Evolutionary conservation across 768 basidiomycete species (phyloP), one percentile per base, ranked within the genome.

Genomic region (Imleria badia): DNA sequence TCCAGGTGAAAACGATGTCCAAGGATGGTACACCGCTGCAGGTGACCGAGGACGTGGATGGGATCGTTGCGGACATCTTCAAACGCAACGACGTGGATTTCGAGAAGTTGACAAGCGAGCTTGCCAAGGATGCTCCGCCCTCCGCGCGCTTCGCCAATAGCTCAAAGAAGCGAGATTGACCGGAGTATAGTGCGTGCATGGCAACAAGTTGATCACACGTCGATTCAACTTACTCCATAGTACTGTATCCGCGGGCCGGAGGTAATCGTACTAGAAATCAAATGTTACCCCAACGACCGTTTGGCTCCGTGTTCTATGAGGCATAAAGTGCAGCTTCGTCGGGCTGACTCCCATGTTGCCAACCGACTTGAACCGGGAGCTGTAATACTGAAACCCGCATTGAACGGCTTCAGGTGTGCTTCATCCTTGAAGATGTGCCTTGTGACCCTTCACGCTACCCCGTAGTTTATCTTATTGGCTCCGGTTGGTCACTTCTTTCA

Each of bases 1-100:
- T 70, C 5, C 70, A 67, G 51, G 58, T 63, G 38, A 70, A 72
- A 34, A 70, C 70, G 6, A 20, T 72, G 45, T 45, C 69, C 1
- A 58, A 57, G 36, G 61, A 63, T 5, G 66, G 69, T 26, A 42
- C 22, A 40, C 52, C 62, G 1, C 41, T 68, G 4, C 57, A 64
- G 22, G 61, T 72, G 20, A 61, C 68, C 1, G 68, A 65, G n/a
- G 68, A 70, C 22, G 70, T 66, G 6, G 66, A 70, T 51, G 52
- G 53, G 20, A 68, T 72, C 39, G 57, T 70, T 29, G 66, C 71
- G 22, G 68, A 68, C 42, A 68, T 70, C 31, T 70, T 70, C 52
- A 64, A 58, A 41, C 66, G 59, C 53, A 70, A 70, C 30, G 68
- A 63, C 14, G 51, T 70, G 1, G 71, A 70, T 41, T 69, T 70